Percentiles rank a stretch among this genome's conserved stretches.
phyloP scores from a whole-genome alignment of 305 asterid genomes.

The Rubia peregrina region DNA sequence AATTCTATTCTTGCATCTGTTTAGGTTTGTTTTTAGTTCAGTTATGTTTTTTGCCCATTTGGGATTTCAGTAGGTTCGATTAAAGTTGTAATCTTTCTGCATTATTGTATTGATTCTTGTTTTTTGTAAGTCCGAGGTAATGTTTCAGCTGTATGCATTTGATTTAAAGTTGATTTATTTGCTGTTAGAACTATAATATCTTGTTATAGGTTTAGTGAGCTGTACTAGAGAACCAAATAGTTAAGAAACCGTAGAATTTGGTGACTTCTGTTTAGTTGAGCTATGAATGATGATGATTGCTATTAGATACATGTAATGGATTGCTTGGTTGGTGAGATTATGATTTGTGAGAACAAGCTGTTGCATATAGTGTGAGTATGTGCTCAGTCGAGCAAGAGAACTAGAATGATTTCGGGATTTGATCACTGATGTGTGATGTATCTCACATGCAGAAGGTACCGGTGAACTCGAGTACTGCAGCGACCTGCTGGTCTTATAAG shows the following conservation, averaged over 20 bases:
- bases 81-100: too few relatives aligned
- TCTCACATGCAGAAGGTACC: constrained; percentile 45
- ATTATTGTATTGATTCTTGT: not conserved
- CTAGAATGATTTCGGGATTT: not conserved
- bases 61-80: too few relatives aligned
- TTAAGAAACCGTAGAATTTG: not conserved
- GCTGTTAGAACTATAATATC: not conserved
- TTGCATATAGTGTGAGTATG: not conserved
- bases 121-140: not conserved
- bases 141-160: not conserved
- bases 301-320: not conserved
- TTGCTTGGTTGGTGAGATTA: not conserved
- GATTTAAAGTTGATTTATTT: not conserved
- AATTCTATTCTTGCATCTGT: too few relatives aligned
- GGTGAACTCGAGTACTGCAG: constrained; percentile 29
- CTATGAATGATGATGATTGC: not conserved
- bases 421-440: constrained; percentile 7
- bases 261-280: not conserved
- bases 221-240: not conserved
- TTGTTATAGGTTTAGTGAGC: not conserved
- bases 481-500: constrained; percentile 32
- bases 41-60: too few relatives aligned
- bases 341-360: not conserved
- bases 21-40: too few relatives aligned
- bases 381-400: not conserved